Conservation (phyloP, 2,329 filamentous ascomycete species). For the Lasiodiplodia citricola region DNA sequence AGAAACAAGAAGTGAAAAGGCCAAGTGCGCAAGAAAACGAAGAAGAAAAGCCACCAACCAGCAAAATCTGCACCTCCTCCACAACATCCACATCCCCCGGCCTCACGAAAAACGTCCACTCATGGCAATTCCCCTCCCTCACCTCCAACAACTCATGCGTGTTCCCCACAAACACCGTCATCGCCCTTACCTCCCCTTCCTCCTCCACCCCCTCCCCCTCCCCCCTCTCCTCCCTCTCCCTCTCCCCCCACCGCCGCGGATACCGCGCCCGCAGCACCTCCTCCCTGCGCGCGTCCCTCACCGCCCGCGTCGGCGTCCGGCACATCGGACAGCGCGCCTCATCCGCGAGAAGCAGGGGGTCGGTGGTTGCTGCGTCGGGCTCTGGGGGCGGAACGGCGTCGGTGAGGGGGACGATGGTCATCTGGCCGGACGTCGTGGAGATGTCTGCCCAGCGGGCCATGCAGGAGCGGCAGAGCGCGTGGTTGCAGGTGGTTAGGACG, state of each 20-base stretch:
- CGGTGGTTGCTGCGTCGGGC: slow-evolving; percentile 25
- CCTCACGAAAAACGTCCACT: slow-evolving; percentile 55
- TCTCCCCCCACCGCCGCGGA: slow-evolving; percentile 32
- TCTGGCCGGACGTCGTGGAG: slow-evolving; percentile 44
- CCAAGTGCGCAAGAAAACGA: fast-evolving
- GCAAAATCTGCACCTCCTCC: slow-evolving; percentile 48
- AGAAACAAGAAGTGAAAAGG: not conserved
- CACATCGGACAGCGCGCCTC: slow-evolving; percentile 55
- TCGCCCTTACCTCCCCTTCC: slow-evolving; percentile 39
- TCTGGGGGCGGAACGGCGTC: slow-evolving; percentile 37
- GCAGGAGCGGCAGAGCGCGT: slow-evolving; percentile 49
- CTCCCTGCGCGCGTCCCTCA: slow-evolving; percentile 35
- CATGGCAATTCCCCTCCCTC: slow-evolving; percentile 44
- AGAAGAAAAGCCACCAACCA: slow-evolving; percentile 30
- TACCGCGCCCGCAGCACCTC: slow-evolving; percentile 42
- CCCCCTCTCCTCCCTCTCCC: slow-evolving; percentile 31
- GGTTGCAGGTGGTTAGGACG: slow-evolving; percentile 50
- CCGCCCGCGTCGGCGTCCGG: slow-evolving; percentile 46
- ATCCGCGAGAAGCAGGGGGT: slow-evolving; percentile 32
- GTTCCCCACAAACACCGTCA: slow-evolving; percentile 54
- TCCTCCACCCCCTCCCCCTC: slow-evolving; percentile 33
- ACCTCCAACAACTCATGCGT: slow-evolving; percentile 40
- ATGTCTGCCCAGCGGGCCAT: slow-evolving; percentile 55
- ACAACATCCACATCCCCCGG: slow-evolving; percentile 51
- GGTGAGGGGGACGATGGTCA: slow-evolving; percentile 48